phyloP scores from a whole-genome alignment of 192 early-diverging fungal genomes.

The Phycomyces blakesleeanus region DNA sequence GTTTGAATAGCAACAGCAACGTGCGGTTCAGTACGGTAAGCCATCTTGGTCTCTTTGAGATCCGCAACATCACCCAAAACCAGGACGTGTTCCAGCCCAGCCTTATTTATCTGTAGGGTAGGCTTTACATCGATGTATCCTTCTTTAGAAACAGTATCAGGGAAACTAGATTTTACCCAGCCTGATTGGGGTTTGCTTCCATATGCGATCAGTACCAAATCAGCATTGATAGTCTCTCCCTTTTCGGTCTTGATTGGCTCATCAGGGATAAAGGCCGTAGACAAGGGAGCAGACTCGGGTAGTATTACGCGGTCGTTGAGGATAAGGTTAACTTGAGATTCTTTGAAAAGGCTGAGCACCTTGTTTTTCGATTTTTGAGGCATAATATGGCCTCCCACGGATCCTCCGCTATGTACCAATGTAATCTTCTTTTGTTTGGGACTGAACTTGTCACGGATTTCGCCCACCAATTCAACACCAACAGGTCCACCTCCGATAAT shows the following conservation, averaged over 20 bases:
- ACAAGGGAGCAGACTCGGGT: background rate
- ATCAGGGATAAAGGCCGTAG: background rate
- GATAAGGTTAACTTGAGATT: constrained; percentile 24
- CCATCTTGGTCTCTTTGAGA: constrained; percentile 35
- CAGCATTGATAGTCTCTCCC: constrained; percentile 18
- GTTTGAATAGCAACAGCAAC: constrained; percentile 17
- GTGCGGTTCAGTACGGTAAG: constrained; percentile 22
- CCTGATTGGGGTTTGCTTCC: constrained; percentile 23
- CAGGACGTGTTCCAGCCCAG: constrained; percentile 20
- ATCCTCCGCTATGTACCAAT: constrained; percentile 34
- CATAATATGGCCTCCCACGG: constrained; percentile 34
- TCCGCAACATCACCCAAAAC: constrained; percentile 38
- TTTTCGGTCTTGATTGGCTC: constrained; percentile 16
- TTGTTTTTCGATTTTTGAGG: constrained; percentile 11
- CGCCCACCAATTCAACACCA: constrained; percentile 57
- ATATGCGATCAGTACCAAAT: constrained; percentile 31
- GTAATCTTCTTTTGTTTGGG: constrained; percentile 40
- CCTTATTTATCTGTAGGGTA: constrained; percentile 28
- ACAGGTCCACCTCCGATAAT: constrained; percentile 62
- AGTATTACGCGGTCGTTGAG: constrained; percentile 15
- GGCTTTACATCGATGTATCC: constrained; percentile 20
- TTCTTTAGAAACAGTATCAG: constrained; percentile 3
- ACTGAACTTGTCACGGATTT: constrained; percentile 40
- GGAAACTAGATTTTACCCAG: constrained; percentile 5
- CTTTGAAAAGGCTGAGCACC: constrained; percentile 2